Evolutionary conservation across 2,329 filamentous ascomycete genomes (phyloP).

Genomic region (Curvularia sp.): DNA sequence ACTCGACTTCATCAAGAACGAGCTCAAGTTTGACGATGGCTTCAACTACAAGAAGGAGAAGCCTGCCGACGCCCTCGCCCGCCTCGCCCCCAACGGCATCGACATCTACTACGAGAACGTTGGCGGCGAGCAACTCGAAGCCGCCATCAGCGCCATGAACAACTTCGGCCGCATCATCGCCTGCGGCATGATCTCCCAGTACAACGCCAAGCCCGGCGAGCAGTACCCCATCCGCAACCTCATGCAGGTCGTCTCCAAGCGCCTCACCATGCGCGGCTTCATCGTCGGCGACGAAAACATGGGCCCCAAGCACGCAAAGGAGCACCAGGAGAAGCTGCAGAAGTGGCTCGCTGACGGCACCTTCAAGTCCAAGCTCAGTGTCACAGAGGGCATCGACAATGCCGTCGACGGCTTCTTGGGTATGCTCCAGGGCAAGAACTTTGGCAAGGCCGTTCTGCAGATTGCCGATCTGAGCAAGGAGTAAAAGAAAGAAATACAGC

Average conservation of each 20-base stretch:
- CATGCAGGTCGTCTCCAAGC: slow-evolving; percentile 69
- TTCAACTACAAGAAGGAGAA: slow-evolving; percentile 92
- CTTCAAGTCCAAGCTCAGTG: slow-evolving; percentile 72
- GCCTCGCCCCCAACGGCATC: slow-evolving; percentile 77
- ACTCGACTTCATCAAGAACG: slow-evolving; percentile 73
- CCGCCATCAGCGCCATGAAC: slow-evolving; percentile 70
- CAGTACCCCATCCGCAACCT: slow-evolving; percentile 72
- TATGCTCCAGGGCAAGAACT: slow-evolving; percentile 79
- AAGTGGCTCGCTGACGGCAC: slow-evolving; percentile 78
- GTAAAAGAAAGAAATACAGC: background rate
- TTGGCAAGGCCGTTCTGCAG: slow-evolving; percentile 84
- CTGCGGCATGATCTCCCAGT: slow-evolving; percentile 74
- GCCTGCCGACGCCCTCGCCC: slow-evolving; percentile 69
- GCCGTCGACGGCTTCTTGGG: slow-evolving; percentile 75
- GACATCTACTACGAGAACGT: slow-evolving; percentile 88
- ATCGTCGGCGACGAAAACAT: slow-evolving; percentile 72
- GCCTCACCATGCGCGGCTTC: slow-evolving; percentile 76
- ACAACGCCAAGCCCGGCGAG: slow-evolving; percentile 68
- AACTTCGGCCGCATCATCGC: slow-evolving; percentile 68
- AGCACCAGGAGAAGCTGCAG: slow-evolving; percentile 78
- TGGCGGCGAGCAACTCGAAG: slow-evolving; percentile 75
- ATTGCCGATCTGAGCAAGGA: slow-evolving; percentile 54
- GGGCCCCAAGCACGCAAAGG: slow-evolving; percentile 68
- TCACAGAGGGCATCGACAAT: slow-evolving; percentile 80
- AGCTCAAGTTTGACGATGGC: slow-evolving; percentile 73